phyloP scores from a whole-genome alignment of 805 yeast species.

The Kuraishia borneana region DNA sequence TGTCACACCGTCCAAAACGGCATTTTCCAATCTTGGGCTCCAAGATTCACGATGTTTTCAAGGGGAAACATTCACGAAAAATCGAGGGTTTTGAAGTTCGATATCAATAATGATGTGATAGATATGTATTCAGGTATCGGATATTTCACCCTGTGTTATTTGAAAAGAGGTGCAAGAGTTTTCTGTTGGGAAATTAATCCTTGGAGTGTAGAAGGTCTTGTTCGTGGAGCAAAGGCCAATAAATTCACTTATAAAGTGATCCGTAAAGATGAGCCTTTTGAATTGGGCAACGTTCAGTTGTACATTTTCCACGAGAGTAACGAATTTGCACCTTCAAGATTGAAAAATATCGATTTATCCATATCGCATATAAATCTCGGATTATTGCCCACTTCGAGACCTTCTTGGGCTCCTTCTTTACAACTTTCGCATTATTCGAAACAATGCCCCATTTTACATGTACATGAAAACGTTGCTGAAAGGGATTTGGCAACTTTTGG shows the following conservation, averaged over 20 bases:
- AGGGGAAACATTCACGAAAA: conserved; percentile 82
- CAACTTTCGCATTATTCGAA: conserved; percentile 2
- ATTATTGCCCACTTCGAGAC: conserved; percentile 58
- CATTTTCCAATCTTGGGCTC: conserved; percentile 74
- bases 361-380: conserved; percentile 68
- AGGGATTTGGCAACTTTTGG: conserved; percentile 25
- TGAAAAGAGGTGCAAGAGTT: conserved; percentile 32
- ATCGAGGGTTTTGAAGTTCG: conserved; percentile 42
- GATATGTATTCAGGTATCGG: conserved; percentile 85
- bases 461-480: conserved; percentile 64
- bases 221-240: conserved; percentile 40
- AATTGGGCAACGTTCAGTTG: conserved; percentile 16
- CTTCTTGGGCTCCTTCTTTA: conserved; percentile 36
- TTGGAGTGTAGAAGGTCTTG: conserved; percentile 70
- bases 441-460: conserved; percentile 31
- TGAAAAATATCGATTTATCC: conserved; percentile 8
- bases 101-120: conserved; percentile 29
- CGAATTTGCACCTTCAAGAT: conserved; percentile 25
- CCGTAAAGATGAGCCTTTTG: conserved; percentile 9
- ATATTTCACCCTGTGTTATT: conserved; percentile 64
- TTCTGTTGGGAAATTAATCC: conserved; percentile 80
- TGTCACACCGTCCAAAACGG: conserved; percentile 63
- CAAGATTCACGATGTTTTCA: conserved; percentile 76
- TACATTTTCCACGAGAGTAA: conserved; percentile 59
- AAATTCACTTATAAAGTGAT: conserved; percentile 26